Evolutionary conservation across 176 grass and related monocot species (phyloP).

Genomic region (Bromus sterilis): DNA sequence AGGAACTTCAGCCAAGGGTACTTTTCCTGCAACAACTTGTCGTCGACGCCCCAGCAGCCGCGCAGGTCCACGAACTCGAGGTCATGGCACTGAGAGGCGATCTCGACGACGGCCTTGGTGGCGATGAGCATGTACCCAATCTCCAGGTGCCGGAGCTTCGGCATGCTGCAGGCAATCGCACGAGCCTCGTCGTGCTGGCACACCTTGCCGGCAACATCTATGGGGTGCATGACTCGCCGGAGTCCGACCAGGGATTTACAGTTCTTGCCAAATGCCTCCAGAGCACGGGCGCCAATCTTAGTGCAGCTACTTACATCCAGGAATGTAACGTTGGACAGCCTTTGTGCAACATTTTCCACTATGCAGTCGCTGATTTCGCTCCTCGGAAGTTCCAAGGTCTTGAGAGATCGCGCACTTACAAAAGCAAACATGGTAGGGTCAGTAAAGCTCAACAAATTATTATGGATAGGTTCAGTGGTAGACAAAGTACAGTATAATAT

Average conservation of each 20-base stretch:
- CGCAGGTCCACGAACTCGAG: conserved; percentile 78
- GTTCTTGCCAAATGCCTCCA: conserved; percentile 78
- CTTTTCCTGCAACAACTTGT: conserved; percentile 52
- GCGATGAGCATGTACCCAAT: conserved; percentile 68
- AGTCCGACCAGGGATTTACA: conserved; percentile 68
- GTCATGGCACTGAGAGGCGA: conserved; percentile 64
- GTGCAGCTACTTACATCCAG: conserved; percentile 85
- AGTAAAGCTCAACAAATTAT: neutral
- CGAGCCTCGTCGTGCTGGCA: conserved; percentile 86
- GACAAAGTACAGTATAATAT: neutral
- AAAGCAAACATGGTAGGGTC: conserved; percentile 2
- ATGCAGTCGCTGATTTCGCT: conserved; percentile 84
- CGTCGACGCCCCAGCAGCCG: conserved; percentile 90
- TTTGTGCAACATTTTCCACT: conserved; percentile 60
- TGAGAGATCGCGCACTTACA: conserved; percentile 53
- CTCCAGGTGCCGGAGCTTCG: conserved; percentile 75
- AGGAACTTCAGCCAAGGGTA: conserved; percentile 50
- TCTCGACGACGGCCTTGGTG: conserved; percentile 53
- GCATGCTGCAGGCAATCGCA: conserved; percentile 76
- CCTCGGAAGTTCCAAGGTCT: conserved; percentile 74
- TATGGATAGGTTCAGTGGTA: neutral
- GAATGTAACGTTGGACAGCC: conserved; percentile 60
- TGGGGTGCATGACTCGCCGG: conserved; percentile 78
- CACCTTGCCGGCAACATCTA: conserved; percentile 56
- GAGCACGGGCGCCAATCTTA: conserved; percentile 61